Base-by-base conservation (phyloP, 1,139 yeast genomes). In the Geotrichum europaeum region DNA sequence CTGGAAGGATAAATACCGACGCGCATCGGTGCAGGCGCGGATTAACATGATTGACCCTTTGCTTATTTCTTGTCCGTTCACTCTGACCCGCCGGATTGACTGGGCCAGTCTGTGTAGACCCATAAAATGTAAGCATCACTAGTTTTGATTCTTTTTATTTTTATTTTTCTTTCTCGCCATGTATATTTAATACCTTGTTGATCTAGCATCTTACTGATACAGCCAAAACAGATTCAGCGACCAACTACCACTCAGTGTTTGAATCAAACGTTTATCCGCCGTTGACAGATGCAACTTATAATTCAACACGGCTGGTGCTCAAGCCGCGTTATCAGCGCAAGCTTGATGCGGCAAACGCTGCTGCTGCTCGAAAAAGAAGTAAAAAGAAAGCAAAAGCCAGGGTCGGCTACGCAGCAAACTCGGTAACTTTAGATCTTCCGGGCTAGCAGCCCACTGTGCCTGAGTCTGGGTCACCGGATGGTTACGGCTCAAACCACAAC, bases 1-100 rank as follows among this genome's bases (percentile, higher is more conserved):
- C 47, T 59, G 61, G 61, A 59, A 55, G 32, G 61, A 55, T 34
- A 59, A 59, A 34, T 55, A 55, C 18, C 54, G 56, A 30, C 58
- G 61, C 24, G 53, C 55, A 6, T 49, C 56, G 5, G 34, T 32
- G n/a, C 30, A 43, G 18, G 52, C 61, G 7, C 55, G 52, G 32
- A 56, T 55, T 10, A 28, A 51, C 2, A 36, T 59, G 4, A 47
- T 59, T 34, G 61, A 59, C 25, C 61, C 61, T 1, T 13, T 59
- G 20, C 40, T 59, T 10, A 36, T 59, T 2, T 20, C 58, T 7
- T 55, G 61, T 30, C 61, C 61, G 6, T 59, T 55, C 43, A 43
- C 61, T 2, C 22, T 50, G 7, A 55, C 61, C 2, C 36, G 56
- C 4, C 24, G 34, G 24, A 34, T 59, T n/a, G 55, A 59, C 28